These are phyloP conservation scores for Otatea glauca DNA, from an alignment of 176 grass and related monocot genomes.

Conservation along the genomic window DNA sequence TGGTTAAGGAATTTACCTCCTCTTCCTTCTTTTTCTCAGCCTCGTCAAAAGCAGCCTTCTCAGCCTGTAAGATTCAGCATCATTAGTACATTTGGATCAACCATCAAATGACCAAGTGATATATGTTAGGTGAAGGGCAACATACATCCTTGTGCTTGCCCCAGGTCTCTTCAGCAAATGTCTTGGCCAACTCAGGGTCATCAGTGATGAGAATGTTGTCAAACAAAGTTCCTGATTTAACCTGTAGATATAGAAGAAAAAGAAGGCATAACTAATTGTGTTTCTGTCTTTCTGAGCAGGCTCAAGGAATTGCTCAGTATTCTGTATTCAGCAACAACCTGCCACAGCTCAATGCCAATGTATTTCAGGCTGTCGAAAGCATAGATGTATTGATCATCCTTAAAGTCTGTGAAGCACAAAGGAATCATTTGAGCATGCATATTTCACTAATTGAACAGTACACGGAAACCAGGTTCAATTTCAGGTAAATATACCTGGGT, in stretches of 20 bases:
- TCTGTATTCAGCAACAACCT: slow-evolving; percentile 47
- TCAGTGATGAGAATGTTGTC: slow-evolving; percentile 86
- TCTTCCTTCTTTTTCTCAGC: slow-evolving; percentile 90
- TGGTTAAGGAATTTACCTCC: slow-evolving; percentile 58
- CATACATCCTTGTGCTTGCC: slow-evolving; percentile 77
- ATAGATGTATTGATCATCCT: slow-evolving; percentile 86
- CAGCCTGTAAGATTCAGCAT: slow-evolving; percentile 52
- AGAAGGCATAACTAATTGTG: not conserved
- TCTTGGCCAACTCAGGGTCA: slow-evolving; percentile 73
- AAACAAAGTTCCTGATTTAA: slow-evolving; percentile 92
- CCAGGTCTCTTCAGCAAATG: slow-evolving; percentile 88
- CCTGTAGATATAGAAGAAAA: slow-evolving; percentile 49
- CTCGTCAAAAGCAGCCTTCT: slow-evolving; percentile 92
- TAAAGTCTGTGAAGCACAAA: slow-evolving; percentile 69
- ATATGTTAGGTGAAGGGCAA: not conserved
- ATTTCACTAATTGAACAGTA: not conserved
- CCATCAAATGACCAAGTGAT: not conserved
- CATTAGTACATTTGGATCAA: slow-evolving; percentile 18
- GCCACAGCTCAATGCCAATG: slow-evolving; percentile 97
- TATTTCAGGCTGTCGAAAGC: slow-evolving; percentile 80
- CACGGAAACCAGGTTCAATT: not conserved
- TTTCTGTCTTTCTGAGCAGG: not conserved
- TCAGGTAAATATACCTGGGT: slow-evolving; percentile 69
- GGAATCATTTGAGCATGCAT: not conserved
- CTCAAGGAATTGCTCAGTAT: not conserved